Conservation (phyloP, 2,329 filamentous ascomycete species). For the Diaporthe amygdali region DNA sequence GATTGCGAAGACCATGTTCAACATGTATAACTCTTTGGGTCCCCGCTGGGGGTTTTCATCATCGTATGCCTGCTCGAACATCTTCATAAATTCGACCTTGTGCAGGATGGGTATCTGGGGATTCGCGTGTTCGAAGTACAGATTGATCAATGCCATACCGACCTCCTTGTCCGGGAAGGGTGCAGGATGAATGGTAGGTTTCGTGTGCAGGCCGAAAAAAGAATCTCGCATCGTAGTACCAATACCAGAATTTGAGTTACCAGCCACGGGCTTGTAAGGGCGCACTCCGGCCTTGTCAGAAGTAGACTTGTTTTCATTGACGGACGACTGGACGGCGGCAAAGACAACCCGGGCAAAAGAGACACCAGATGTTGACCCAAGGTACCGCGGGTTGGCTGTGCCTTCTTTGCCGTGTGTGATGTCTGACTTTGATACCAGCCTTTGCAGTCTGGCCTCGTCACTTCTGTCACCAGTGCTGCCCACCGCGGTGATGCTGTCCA, state of each 20-base stretch:
- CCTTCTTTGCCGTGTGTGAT: slow-evolving; percentile 41
- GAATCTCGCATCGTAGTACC: slow-evolving; percentile 91
- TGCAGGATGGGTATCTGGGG: slow-evolving; percentile 95
- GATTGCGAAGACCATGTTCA: slow-evolving; percentile 98
- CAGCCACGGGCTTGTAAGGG: slow-evolving; percentile 59
- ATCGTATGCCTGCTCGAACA: slow-evolving; percentile 83
- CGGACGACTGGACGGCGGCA: slow-evolving; percentile 81
- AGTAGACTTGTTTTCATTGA: slow-evolving; percentile 67
- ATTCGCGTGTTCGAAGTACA: slow-evolving; percentile 97
- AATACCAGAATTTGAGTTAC: slow-evolving; percentile 49
- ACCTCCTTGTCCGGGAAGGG: slow-evolving; percentile 81
- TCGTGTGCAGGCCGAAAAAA: slow-evolving; percentile 95
- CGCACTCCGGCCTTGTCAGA: slow-evolving; percentile 69
- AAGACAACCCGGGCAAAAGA: slow-evolving; percentile 95
- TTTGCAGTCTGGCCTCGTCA: slow-evolving; percentile 65
- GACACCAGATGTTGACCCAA: slow-evolving; percentile 87
- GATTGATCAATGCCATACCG: slow-evolving; percentile 72
- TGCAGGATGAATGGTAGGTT: slow-evolving; percentile 84
- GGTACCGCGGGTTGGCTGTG: slow-evolving; percentile 77
- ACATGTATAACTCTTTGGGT: slow-evolving; percentile 84
- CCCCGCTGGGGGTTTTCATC: slow-evolving; percentile 70
- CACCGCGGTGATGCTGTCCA: slow-evolving; percentile 36
- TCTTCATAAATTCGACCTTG: slow-evolving; percentile 84
- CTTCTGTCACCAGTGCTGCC: slow-evolving; percentile 55
- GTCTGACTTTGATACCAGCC: slow-evolving; percentile 64